These are phyloP conservation scores for Penicillium alfredii DNA, from an alignment of 495 filamentous ascomycete species.

Conservation along the genomic window DNA sequence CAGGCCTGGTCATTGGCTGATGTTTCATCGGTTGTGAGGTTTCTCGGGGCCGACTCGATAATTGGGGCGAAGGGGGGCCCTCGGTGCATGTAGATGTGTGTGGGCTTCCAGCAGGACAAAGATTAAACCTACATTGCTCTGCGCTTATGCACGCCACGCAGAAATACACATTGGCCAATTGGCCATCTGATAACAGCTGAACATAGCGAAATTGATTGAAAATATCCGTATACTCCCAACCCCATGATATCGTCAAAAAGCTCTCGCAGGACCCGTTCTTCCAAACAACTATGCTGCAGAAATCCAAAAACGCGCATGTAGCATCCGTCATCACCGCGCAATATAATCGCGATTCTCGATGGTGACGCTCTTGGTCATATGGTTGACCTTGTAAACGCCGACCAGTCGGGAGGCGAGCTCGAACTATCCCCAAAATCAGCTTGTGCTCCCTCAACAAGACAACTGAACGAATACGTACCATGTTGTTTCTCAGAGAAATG, in stretches of 20 bases:
- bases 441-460: neutral
- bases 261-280: too few relatives aligned
- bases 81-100: too few relatives aligned
- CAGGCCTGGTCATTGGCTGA: too few relatives aligned
- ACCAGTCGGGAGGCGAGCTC: slow-evolving; percentile 90
- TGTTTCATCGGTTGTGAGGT: too few relatives aligned
- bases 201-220: too few relatives aligned
- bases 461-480: slow-evolving; percentile 44
- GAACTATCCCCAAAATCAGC: slow-evolving; percentile 47
- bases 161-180: too few relatives aligned
- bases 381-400: slow-evolving; percentile 98
- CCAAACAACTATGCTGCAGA: slow-evolving; percentile 12
- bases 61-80: too few relatives aligned
- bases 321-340: slow-evolving; percentile 29
- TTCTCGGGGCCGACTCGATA: too few relatives aligned
- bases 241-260: neutral
- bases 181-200: too few relatives aligned
- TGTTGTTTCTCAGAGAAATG: slow-evolving; percentile 96
- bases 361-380: slow-evolving; percentile 98
- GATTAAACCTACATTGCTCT: too few relatives aligned
- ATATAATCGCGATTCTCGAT: slow-evolving; percentile 89
- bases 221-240: neutral
- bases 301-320: slow-evolving; percentile 11
- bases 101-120: too few relatives aligned
- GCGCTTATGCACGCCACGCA: too few relatives aligned